Evolutionary conservation across 345 rosid genomes (phyloP).

Genomic region (Hibiscus trionum): DNA sequence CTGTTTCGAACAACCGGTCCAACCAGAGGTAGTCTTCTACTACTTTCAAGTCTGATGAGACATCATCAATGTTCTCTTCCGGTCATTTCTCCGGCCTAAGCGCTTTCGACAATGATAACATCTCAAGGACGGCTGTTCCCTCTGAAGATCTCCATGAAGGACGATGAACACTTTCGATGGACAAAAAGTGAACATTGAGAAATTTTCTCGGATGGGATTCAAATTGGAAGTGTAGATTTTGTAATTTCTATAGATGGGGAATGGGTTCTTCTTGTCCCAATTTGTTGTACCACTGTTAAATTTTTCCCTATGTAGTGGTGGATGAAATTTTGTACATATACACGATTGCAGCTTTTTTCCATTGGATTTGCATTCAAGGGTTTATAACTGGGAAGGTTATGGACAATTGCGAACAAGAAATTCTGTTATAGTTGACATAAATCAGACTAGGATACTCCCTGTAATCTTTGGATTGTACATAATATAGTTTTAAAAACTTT

Average conservation of each 20-base stretch:
- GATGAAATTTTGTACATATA: conserved; percentile 33
- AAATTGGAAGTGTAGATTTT: neutral
- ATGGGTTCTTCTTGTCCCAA: conserved; percentile 15
- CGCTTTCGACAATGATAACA: conserved; percentile 69
- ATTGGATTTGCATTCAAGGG: too few relatives aligned
- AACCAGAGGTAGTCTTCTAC: neutral
- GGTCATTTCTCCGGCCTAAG: conserved; percentile 83
- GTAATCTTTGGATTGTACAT: too few relatives aligned
- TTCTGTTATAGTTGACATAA: too few relatives aligned
- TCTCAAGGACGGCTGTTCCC: conserved; percentile 68
- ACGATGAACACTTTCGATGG: conserved; percentile 19
- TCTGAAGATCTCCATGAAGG: conserved; percentile 43
- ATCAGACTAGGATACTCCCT: too few relatives aligned
- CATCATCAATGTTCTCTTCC: too few relatives aligned
- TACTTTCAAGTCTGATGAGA: too few relatives aligned
- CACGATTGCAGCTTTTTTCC: too few relatives aligned
- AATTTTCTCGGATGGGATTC: conserved; percentile 1
- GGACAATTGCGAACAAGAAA: too few relatives aligned
- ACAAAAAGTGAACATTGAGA: conserved; percentile 9
- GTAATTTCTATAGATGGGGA: neutral
- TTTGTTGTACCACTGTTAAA: conserved; percentile 15
- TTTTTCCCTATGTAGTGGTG: conserved; percentile 19
- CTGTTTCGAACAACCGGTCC: too few relatives aligned
- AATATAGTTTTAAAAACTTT: too few relatives aligned
- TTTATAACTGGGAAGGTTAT: too few relatives aligned